Evolutionary conservation across 331 rosid species (phyloP).

Genomic region (Acacia pycnantha): DNA sequence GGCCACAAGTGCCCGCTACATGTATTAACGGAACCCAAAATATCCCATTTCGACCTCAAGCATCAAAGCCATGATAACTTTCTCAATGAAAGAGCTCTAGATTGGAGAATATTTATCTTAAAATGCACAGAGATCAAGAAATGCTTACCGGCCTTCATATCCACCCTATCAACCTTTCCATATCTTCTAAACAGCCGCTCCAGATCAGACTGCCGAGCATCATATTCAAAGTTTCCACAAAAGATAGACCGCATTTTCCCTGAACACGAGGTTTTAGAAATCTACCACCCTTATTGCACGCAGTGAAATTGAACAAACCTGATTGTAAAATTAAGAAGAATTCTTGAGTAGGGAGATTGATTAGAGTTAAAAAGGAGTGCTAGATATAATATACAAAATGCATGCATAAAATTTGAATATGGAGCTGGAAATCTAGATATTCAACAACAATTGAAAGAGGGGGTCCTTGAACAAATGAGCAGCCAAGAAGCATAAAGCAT

Average conservation of each 20-base stretch:
- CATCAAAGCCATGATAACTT: not conserved
- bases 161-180: constrained; percentile 98
- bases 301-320: not conserved
- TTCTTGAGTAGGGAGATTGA: not conserved
- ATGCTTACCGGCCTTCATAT: constrained; percentile 97
- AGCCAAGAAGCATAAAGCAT: not conserved
- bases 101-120: not conserved
- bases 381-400: not conserved
- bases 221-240: constrained; percentile 94
- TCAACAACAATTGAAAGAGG: not conserved
- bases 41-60: constrained; percentile 13
- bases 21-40: not conserved
- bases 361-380: not conserved
- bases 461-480: not conserved
- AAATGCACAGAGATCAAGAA: not conserved
- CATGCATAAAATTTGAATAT: not conserved
- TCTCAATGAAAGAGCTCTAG: not conserved
- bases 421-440: not conserved
- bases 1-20: not conserved
- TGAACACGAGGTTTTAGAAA: constrained; percentile 27
- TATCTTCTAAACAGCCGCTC: constrained; percentile 90
- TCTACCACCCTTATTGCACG: not conserved
- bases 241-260: constrained; percentile 88
- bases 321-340: not conserved
- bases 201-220: constrained; percentile 86